Percentiles rank a stretch among this genome's conserved stretches.
These are phyloP conservation scores for Hymenoscyphus occultus DNA, from an alignment of 2,329 filamentous ascomycete genomes.

Conservation along the genomic window DNA sequence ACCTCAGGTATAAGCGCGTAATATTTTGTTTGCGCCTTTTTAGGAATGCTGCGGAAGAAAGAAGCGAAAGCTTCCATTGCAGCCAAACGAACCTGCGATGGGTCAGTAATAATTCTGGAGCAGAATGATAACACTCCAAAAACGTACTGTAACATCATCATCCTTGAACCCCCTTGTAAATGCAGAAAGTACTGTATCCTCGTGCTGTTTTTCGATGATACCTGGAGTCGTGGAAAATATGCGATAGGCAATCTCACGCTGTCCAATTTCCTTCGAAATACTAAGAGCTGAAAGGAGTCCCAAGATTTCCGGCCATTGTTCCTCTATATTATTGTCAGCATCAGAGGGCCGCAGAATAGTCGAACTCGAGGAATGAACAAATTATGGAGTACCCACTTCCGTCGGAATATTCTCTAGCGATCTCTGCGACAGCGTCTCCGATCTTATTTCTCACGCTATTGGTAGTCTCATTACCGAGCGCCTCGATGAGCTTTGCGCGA, in stretches of 20 bases:
- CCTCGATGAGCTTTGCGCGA: constrained; percentile 77
- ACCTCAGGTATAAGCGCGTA: constrained; percentile 84
- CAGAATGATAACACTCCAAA: background rate
- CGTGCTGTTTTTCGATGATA: constrained; percentile 94
- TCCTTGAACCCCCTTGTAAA: constrained; percentile 94
- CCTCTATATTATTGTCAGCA: constrained; percentile 49
- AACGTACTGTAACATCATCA: constrained; percentile 69
- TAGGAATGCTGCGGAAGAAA: constrained; percentile 88
- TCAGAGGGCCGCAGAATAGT: background rate
- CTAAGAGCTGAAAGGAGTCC: constrained; percentile 84
- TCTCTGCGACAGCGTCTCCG: constrained; percentile 93
- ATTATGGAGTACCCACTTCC: constrained; percentile 59
- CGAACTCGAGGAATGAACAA: background rate
- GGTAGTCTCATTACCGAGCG: constrained; percentile 69
- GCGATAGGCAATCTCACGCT: constrained; percentile 89
- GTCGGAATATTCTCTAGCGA: constrained; percentile 92
- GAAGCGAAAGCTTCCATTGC: constrained; percentile 96
- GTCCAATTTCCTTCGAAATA: constrained; percentile 76
- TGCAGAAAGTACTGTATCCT: constrained; percentile 81
- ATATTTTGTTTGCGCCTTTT: constrained; percentile 87
- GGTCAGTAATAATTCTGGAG: constrained; percentile 13
- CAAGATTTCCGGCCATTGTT: constrained; percentile 87
- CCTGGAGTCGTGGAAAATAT: constrained; percentile 94
- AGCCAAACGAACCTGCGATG: constrained; percentile 72
- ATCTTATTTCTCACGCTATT: constrained; percentile 86